Percentiles rank a stretch among this genome's conserved stretches.
phyloP scores from a whole-genome alignment of 441 rosid species.

The Metrosideros polymorpha region DNA sequence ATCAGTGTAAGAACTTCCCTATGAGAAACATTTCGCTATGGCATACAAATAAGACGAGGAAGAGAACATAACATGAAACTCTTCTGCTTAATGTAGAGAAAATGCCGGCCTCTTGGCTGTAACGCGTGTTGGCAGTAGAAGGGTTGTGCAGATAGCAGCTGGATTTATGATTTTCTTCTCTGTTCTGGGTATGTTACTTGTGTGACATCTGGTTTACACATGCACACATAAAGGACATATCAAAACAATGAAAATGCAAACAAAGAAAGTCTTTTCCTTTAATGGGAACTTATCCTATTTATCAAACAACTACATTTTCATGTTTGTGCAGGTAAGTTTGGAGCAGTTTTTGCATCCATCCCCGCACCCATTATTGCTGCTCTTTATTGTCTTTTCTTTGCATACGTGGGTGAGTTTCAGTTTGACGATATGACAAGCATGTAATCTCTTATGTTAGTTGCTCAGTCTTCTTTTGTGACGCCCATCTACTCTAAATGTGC shows the following conservation, averaged over 20 bases:
- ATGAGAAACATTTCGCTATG: neutral
- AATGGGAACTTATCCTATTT: neutral
- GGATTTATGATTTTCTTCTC: neutral
- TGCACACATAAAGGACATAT: neutral
- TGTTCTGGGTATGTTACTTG: neutral
- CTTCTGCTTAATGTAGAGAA: neutral
- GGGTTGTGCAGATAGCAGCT: neutral
- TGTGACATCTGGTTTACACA: neutral
- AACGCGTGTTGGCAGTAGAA: neutral
- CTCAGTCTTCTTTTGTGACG: neutral
- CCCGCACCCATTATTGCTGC: slow-evolving; percentile 86
- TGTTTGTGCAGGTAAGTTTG: slow-evolving; percentile 72
- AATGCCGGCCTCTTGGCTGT: neutral
- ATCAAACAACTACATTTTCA: neutral
- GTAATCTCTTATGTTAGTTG: neutral
- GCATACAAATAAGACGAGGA: neutral
- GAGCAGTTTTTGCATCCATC: slow-evolving; percentile 95
- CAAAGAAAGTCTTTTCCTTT: neutral
- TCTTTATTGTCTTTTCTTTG: slow-evolving; percentile 87
- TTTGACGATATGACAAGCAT: neutral
- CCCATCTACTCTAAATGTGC: slow-evolving; percentile 5
- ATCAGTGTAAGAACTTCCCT: slow-evolving; percentile 70
- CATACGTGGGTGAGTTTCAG: slow-evolving; percentile 71
- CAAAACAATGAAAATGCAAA: neutral
- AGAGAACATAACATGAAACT: neutral